Base-by-base conservation (phyloP, 768 basidiomycete genomes). In the Nidularia pulvinata region DNA sequence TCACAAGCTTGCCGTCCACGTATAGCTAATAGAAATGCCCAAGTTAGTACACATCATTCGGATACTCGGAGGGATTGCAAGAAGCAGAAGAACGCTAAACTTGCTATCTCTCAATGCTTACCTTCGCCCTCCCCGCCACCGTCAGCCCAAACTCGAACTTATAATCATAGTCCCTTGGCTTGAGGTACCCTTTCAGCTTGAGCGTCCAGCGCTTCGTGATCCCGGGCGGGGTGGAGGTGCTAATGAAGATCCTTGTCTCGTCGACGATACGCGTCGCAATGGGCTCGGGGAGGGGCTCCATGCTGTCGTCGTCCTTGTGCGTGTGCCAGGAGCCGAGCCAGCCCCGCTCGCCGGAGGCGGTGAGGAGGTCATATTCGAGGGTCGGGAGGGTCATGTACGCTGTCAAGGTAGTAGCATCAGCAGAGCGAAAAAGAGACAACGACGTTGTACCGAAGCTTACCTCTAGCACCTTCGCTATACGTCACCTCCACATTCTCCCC, bases 111-210 rank as follows among this genome's bases (percentile, higher is more conserved):
- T 16, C 39, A 49, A 36, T 46, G 30, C 69, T 16, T 35, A 85
- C 88, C 74, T 84, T 89, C 16, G 86, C 89, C 33, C 86, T 72
- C 36, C 89, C 89, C 50, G 86, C 80, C 33, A 80, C 81, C 25
- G 75, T 80, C 56, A 91, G 66, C 5, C 89, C 87, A 58, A 91
- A 91, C 60, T 91, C 88, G 57, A 88, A 91, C 9, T 76, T 67
- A 25, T 73, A 77, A 61, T 88, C 86, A 7, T 70, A 66, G 2
- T 74, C 69, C 48, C 82, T 72, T 4, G 86, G 83, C 59, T 78
- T 81, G n/a, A 90, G 68, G 51, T 77, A 74, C 0, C 88, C 87
- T 34, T 77, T 71, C 6, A 89, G 72, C 50, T 73, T 80, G 60
- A 89, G 66, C 2, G 86, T 83, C 85, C 85, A 90, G 46, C 71